Percentiles rank a stretch among this genome's conserved stretches.
Conservation (phyloP, 1,284 basidiomycete species). For the Fomitiporia mediterranea region DNA sequence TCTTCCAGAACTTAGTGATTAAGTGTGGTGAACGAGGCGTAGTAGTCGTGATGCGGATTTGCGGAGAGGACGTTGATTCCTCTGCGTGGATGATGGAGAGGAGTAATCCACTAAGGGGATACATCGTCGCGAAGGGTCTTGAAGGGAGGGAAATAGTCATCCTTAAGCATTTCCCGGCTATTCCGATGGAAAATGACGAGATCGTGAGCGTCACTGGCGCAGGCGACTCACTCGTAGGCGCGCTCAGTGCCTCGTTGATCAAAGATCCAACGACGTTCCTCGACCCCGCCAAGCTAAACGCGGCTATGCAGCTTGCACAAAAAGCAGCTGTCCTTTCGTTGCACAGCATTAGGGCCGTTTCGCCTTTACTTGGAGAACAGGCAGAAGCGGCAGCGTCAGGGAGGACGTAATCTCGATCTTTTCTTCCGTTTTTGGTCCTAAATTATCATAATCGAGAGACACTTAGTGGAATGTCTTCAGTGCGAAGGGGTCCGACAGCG, state of each 20-base stretch:
- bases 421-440: no score
- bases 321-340: constrained; percentile 61
- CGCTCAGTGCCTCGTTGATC: constrained; percentile 56
- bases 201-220: constrained; percentile 83
- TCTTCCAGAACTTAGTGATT: constrained; percentile 75
- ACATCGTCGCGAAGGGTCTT: constrained; percentile 47
- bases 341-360: constrained; percentile 59
- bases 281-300: constrained; percentile 39
- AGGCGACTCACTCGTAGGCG: constrained; percentile 84
- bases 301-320: constrained; percentile 50
- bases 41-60: constrained; percentile 55
- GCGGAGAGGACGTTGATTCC: constrained; percentile 34
- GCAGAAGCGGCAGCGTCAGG: background rate
- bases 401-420: no score
- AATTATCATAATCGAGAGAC: background rate
- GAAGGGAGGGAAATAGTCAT: constrained; percentile 46
- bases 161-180: constrained; percentile 67
- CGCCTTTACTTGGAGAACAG: constrained; percentile 42
- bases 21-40: constrained; percentile 76
- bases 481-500: constrained; percentile 49
- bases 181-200: constrained; percentile 37
- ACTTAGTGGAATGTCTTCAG: constrained; percentile 1
- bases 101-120: constrained; percentile 44
- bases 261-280: constrained; percentile 41
- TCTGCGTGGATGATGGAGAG: constrained; percentile 45